phyloP scores from a whole-genome alignment of 768 basidiomycete species.

The Boletus huronensis region DNA sequence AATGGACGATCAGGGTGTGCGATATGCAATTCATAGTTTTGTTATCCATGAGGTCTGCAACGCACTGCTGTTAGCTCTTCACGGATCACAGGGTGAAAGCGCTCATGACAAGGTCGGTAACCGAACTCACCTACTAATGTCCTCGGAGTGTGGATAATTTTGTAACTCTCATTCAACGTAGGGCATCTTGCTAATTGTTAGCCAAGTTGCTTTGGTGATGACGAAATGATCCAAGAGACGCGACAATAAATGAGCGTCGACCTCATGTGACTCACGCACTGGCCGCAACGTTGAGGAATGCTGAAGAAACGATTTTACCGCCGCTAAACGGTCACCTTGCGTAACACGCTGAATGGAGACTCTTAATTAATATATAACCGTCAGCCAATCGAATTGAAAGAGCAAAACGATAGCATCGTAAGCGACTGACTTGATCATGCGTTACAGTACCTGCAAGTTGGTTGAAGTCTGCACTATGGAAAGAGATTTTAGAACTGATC shows the following conservation, averaged over 20 bases:
- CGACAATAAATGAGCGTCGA: not conserved
- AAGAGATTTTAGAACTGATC: not conserved
- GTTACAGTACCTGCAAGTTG: not conserved
- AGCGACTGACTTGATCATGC: not conserved
- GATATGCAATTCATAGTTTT: constrained; percentile 1
- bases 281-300: too few species aligned
- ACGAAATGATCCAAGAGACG: not conserved
- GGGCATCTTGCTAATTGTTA: not conserved
- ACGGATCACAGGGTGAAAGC: not conserved
- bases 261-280: too few species aligned
- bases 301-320: too few species aligned
- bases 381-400: not conserved
- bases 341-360: not conserved
- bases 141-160: not conserved
- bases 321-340: constrained; percentile 10
- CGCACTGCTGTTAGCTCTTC: not conserved
- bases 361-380: not conserved
- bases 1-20: constrained; percentile 1
- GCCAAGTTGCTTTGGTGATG: not conserved
- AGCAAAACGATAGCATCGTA: not conserved
- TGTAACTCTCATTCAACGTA: not conserved
- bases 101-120: too few species aligned
- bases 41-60: constrained; percentile 5
- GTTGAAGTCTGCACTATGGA: not conserved
- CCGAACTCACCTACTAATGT: not conserved